Evolutionary conservation across 163 green algal genomes (phyloP).

Genomic region (Coccomyxa subellipsoidea): DNA sequence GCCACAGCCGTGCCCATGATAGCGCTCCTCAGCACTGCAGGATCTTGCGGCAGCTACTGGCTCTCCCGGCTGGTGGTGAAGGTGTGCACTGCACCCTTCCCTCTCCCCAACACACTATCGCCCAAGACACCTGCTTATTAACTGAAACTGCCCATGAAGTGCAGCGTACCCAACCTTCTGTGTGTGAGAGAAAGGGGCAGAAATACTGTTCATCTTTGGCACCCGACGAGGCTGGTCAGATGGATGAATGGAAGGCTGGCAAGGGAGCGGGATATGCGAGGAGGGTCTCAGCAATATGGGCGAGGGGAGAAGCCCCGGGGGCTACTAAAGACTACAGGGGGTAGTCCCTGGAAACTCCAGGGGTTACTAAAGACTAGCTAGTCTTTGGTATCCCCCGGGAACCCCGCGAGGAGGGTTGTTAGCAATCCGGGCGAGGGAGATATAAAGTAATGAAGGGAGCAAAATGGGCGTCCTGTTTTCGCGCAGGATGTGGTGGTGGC

Average conservation of each 20-base stretch:
- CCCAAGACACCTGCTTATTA: too few species aligned
- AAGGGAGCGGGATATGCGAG: too few species aligned
- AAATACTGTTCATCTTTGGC: not conserved
- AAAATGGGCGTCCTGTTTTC: not conserved
- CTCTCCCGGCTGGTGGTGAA: slow-evolving; percentile 15
- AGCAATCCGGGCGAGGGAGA: too few species aligned
- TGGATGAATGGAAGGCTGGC: not conserved
- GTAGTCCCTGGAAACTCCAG: not conserved
- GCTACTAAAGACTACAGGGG: not conserved
- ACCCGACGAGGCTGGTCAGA: not conserved
- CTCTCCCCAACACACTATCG: too few species aligned
- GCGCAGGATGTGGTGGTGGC: slow-evolving; percentile 18
- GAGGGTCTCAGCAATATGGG: too few species aligned
- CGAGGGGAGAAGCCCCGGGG: not conserved
- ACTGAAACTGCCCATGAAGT: too few species aligned
- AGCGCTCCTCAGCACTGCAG: slow-evolving; percentile 17
- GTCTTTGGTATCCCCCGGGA: too few species aligned
- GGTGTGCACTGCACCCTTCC: not conserved
- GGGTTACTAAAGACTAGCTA: too few species aligned
- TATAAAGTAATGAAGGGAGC: too few species aligned
- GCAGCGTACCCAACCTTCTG: too few species aligned
- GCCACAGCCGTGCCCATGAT: slow-evolving; percentile 9
- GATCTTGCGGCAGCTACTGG: slow-evolving; percentile 19
- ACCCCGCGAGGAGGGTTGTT: too few species aligned
- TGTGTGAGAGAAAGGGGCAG: too few species aligned